Conservation (phyloP, 1,284 basidiomycete species). For the Puccinia novopanici region DNA sequence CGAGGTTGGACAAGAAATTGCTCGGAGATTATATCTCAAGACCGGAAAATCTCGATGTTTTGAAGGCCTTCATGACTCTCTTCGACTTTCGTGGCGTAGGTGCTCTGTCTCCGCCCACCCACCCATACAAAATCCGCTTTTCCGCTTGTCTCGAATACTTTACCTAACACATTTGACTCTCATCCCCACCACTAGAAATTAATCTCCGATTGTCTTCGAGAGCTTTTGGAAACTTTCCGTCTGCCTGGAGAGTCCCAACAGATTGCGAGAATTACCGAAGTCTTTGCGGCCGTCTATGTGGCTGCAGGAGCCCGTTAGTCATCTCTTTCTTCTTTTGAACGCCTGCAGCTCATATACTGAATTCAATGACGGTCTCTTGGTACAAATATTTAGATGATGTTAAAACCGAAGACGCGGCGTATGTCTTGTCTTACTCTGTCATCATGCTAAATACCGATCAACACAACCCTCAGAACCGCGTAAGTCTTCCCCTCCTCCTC, state of each 20-base stretch:
- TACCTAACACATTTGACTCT: background rate
- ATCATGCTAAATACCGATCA: conserved; percentile 99
- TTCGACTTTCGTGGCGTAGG: conserved; percentile 86
- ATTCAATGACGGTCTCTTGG: background rate
- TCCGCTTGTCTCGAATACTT: background rate
- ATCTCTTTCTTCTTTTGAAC: conserved; percentile 1
- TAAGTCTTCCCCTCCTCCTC: conserved; percentile 31
- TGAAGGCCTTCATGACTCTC: conserved; percentile 82
- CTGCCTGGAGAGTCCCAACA: conserved; percentile 95
- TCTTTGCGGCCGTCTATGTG: conserved; percentile 88
- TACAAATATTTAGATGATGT: conserved; percentile 69
- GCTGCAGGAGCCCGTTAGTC: conserved; percentile 73
- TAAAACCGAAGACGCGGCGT: conserved; percentile 86
- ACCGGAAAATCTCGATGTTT: conserved; percentile 79
- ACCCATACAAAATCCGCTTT: background rate
- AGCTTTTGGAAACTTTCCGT: conserved; percentile 89
- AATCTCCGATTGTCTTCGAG: conserved; percentile 90
- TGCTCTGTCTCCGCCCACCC: conserved; percentile 50
- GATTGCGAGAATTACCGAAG: conserved; percentile 90
- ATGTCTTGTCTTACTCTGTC: conserved; percentile 90
- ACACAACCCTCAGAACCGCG: conserved; percentile 91
- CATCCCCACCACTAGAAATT: conserved; percentile 68
- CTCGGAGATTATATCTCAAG: conserved; percentile 91
- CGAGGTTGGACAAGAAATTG: conserved; percentile 86
- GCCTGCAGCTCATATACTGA: background rate